phyloP scores from a whole-genome alignment of 2,329 filamentous ascomycete genomes.

The Elsinoe batatas region DNA sequence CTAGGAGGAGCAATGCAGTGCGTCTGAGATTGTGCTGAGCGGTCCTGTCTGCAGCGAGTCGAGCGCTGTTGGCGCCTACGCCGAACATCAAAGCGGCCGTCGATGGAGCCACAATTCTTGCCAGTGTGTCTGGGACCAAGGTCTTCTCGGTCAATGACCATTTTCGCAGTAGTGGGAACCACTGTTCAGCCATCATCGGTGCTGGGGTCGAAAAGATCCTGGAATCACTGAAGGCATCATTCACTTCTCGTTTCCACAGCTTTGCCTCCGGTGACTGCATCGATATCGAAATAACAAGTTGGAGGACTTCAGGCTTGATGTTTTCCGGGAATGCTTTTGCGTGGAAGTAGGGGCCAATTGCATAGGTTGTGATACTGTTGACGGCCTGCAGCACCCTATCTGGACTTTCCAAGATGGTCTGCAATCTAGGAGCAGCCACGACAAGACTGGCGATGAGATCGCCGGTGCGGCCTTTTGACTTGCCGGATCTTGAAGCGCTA shows the following conservation, averaged over 20 bases:
- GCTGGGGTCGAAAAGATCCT: constrained; percentile 70
- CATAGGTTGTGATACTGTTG: constrained; percentile 68
- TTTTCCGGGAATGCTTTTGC: constrained; percentile 82
- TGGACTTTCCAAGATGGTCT: constrained; percentile 72
- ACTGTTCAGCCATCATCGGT: constrained; percentile 57
- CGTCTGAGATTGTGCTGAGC: constrained; percentile 83
- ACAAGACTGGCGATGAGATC: constrained; percentile 74
- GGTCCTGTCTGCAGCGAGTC: constrained; percentile 88
- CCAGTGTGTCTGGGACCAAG: constrained; percentile 68
- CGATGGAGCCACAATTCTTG: constrained; percentile 70
- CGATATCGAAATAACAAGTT: constrained; percentile 65
- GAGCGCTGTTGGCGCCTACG: constrained; percentile 87
- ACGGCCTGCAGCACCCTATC: constrained; percentile 75
- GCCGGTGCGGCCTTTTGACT: constrained; percentile 44
- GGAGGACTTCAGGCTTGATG: constrained; percentile 59
- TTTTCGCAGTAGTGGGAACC: constrained; percentile 75
- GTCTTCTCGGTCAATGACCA: constrained; percentile 85
- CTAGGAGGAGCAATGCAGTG: constrained; percentile 68
- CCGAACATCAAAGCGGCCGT: constrained; percentile 96
- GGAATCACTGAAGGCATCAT: constrained; percentile 82
- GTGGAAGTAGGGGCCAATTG: constrained; percentile 72
- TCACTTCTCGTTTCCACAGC: constrained; percentile 83
- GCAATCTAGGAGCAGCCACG: constrained; percentile 66
- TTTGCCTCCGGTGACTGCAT: constrained; percentile 73
- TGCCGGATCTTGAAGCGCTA: background rate